A percentile compares a stretch with the other conserved stretches of the same genome.
Evolutionary conservation across 768 basidiomycete genomes (phyloP).

Genomic region (Cystobasidiopsis lactophilus): DNA sequence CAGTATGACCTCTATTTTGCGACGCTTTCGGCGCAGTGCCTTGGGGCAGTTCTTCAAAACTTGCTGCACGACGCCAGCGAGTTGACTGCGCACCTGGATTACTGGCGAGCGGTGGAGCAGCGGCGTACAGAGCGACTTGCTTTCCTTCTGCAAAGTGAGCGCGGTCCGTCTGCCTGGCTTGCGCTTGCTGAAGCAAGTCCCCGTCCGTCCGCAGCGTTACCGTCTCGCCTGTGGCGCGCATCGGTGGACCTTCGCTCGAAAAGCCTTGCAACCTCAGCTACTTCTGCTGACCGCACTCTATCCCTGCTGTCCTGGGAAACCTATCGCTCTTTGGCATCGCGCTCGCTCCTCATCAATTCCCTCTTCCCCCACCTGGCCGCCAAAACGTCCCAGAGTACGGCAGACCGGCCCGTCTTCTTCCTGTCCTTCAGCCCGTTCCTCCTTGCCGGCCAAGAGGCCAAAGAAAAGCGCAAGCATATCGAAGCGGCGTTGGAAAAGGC

Average conservation of each 20-base stretch:
- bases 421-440: conserved; percentile 32
- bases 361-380: conserved; percentile 43
- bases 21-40: too few species aligned
- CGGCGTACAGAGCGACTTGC: background rate
- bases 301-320: background rate
- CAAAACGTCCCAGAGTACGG: conserved; percentile 18
- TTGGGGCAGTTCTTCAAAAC: background rate
- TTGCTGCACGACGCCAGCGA: conserved; percentile 3
- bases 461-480: conserved; percentile 36
- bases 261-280: too few species aligned
- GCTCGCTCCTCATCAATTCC: conserved; percentile 32
- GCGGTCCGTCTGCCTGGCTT: background rate
- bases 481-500: conserved; percentile 21
- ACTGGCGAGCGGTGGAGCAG: conserved; percentile 5
- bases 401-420: conserved; percentile 22
- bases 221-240: too few species aligned
- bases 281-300: too few species aligned
- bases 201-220: background rate
- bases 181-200: background rate
- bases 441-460: conserved; percentile 46
- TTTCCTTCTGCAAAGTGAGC: conserved; percentile 7
- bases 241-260: too few species aligned
- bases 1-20: too few species aligned
- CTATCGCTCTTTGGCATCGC: conserved; percentile 25
- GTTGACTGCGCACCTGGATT: conserved; percentile 3